These are phyloP conservation scores for Lycium ferocissimum DNA, from an alignment of 257 asterid genomes.

Conservation along the genomic window DNA sequence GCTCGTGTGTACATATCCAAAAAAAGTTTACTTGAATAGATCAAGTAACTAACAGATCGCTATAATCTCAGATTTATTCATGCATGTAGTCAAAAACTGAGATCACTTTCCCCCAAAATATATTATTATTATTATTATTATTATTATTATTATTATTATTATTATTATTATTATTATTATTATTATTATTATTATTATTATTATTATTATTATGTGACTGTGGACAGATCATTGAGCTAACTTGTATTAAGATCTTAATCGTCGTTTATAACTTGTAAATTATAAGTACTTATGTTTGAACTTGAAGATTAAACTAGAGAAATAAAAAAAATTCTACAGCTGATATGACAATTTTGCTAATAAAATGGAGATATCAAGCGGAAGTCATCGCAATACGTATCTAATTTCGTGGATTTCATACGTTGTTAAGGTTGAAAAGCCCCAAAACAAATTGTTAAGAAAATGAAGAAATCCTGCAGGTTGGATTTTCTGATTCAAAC, in stretches of 20 bases:
- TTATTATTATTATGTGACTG: background rate
- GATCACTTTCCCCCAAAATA: background rate
- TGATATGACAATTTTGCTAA: background rate
- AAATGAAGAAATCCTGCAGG: conserved; percentile 32
- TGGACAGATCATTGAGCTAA: background rate
- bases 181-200: background rate
- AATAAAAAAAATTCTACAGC: background rate
- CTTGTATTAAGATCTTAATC: background rate
- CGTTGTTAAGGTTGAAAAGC: conserved; percentile 36
- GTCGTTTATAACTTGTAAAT: background rate
- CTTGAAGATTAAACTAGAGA: background rate
- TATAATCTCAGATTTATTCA: background rate
- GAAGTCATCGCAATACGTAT: conserved; percentile 43
- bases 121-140: background rate
- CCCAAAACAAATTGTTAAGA: background rate
- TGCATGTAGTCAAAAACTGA: background rate
- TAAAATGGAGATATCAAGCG: background rate
- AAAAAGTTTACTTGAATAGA: background rate
- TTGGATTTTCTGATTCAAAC: conserved; percentile 30
- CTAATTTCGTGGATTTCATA: conserved; percentile 50
- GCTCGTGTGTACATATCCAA: background rate
- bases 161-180: background rate
- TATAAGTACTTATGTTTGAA: background rate
- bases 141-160: no score
- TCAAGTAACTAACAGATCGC: background rate